phyloP scores from a whole-genome alignment of 257 asterid species.

The Cordia subcordata region DNA sequence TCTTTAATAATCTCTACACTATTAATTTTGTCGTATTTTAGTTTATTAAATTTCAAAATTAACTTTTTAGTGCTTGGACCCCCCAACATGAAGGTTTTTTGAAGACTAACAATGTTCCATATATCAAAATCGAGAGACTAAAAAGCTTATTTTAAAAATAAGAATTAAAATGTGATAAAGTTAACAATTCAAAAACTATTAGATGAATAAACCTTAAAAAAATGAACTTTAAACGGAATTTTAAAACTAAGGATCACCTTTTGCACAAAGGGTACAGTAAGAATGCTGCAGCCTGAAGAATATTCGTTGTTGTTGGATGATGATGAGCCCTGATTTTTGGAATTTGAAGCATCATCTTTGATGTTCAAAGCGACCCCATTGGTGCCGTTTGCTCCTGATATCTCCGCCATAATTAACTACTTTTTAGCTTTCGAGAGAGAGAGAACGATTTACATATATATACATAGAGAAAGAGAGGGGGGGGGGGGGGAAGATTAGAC shows the following conservation, averaged over 20 bases:
- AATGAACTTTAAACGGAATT: neutral
- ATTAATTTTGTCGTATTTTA: too few species aligned
- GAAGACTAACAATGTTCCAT: too few species aligned
- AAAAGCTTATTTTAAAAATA: too few species aligned
- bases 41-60: too few species aligned
- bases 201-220: too few species aligned
- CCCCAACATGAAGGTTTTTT: too few species aligned
- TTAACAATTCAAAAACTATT: too few species aligned
- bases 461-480: neutral
- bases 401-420: constrained; percentile 40
- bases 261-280: constrained; percentile 60
- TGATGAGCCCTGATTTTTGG: constrained; percentile 7
- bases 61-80: too few species aligned
- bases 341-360: constrained; percentile 36
- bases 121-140: too few species aligned
- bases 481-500: neutral
- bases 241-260: constrained; percentile 38
- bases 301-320: constrained; percentile 4
- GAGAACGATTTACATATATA: neutral
- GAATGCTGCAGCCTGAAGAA: constrained; percentile 29
- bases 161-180: too few species aligned
- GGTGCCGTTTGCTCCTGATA: constrained; percentile 40
- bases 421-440: neutral
- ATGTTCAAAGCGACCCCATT: constrained; percentile 39
- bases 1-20: too few species aligned